These are phyloP conservation scores for Cytidiella melzeri DNA, from an alignment of 768 basidiomycete genomes.

Conservation along the genomic window DNA sequence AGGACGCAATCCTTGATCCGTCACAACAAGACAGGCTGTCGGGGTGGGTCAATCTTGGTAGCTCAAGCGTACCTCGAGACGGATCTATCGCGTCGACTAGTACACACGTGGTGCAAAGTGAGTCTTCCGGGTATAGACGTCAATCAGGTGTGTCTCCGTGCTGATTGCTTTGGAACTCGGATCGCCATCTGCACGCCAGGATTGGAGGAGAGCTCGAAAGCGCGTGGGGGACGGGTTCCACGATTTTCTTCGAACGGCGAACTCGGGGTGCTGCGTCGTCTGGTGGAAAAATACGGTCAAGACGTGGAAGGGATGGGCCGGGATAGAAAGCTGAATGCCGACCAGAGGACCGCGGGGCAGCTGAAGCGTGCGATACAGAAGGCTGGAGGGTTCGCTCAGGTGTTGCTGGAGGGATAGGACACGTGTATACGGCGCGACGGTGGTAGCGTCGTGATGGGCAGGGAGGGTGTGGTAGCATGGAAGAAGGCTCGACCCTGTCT, in stretches of 20 bases:
- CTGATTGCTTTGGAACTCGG: constrained; percentile 3
- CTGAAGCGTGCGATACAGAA: constrained; percentile 56
- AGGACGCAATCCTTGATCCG: constrained; percentile 28
- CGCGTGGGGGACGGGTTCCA: constrained; percentile 12
- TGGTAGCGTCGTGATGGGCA: not conserved
- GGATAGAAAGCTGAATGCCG: constrained; percentile 74
- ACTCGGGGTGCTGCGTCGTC: constrained; percentile 51
- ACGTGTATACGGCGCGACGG: constrained; percentile 7
- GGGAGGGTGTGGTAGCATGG: not conserved
- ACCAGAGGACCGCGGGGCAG: constrained; percentile 82
- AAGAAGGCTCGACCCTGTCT: not conserved
- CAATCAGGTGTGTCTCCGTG: constrained; percentile 9
- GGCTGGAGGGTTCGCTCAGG: constrained; percentile 39
- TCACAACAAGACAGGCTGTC: constrained; percentile 16
- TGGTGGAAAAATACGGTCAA: constrained; percentile 64
- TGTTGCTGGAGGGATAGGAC: constrained; percentile 13
- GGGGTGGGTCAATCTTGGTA: constrained; percentile 23
- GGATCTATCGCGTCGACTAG: constrained; percentile 12
- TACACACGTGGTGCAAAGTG: constrained; percentile 35
- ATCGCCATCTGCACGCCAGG: constrained; percentile 32
- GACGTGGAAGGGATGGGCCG: constrained; percentile 73
- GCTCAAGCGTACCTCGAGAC: constrained; percentile 16
- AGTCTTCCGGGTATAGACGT: constrained; percentile 19
- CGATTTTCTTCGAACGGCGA: constrained; percentile 71
- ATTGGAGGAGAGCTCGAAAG: constrained; percentile 56